These are phyloP conservation scores for Lunasporangiospora selenospora DNA, from an alignment of 192 early-diverging fungal species.

Conservation along the genomic window DNA sequence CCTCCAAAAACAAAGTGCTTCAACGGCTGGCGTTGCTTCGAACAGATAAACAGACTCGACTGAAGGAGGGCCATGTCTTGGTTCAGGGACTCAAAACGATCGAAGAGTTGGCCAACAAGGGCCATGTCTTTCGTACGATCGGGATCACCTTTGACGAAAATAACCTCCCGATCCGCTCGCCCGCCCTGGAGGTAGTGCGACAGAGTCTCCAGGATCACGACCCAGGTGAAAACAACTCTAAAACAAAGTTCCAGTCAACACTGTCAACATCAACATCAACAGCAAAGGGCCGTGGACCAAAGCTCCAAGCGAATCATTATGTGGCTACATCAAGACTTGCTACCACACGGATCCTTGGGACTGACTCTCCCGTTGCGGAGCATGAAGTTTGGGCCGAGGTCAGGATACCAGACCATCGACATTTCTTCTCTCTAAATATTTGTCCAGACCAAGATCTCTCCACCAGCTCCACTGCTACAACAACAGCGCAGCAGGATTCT, in stretches of 20 bases:
- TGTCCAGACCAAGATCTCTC: too few relatives aligned
- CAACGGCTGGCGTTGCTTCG: constrained; percentile 28
- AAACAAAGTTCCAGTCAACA: background rate
- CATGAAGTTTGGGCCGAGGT: constrained; percentile 60
- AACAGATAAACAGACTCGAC: constrained; percentile 21
- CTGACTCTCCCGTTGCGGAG: constrained; percentile 36
- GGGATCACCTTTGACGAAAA: constrained; percentile 40
- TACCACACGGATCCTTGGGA: constrained; percentile 54
- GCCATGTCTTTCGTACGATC: constrained; percentile 21
- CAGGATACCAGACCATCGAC: constrained; percentile 35
- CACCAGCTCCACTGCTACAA: too few relatives aligned
- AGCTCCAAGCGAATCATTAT: constrained; percentile 48
- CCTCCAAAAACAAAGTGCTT: constrained; percentile 17
- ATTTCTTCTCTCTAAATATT: constrained; percentile 11
- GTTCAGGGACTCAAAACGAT: constrained; percentile 44
- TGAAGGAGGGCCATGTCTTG: constrained; percentile 21
- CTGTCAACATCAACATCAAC: background rate
- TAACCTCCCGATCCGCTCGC: constrained; percentile 12
- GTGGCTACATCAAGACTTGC: constrained; percentile 44
- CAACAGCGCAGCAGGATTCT: too few relatives aligned
- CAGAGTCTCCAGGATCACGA: background rate
- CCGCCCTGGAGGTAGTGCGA: constrained; percentile 23
- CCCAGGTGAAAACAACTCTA: background rate
- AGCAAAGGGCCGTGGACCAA: background rate
- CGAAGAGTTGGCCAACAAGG: constrained; percentile 26